A percentile compares a stretch with the other conserved stretches of the same genome.
phyloP scores from a whole-genome alignment of 805 yeast genomes.

The Starmera amethionina region DNA sequence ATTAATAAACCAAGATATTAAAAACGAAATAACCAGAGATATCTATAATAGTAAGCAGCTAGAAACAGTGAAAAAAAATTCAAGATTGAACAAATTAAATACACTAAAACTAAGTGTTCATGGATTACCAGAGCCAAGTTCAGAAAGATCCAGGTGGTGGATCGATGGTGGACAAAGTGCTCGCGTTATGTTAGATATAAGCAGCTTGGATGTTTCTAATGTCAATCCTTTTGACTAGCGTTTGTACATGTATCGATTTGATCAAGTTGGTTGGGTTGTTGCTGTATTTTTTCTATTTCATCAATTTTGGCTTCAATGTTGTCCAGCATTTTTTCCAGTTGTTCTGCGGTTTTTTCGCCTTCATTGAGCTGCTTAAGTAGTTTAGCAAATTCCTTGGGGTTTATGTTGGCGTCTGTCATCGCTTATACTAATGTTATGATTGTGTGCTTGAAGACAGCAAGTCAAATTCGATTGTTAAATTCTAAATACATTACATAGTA shows the following conservation, averaged over 20 bases:
- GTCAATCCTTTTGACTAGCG: too few species aligned
- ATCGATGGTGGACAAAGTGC: slow-evolving; percentile 67
- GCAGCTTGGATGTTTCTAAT: too few species aligned
- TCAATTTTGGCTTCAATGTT: background rate
- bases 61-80: slow-evolving; percentile 18
- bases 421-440: too few species aligned
- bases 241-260: slow-evolving; percentile 1
- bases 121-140: slow-evolving; percentile 80
- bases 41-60: slow-evolving; percentile 44
- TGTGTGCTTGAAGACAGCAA: too few species aligned
- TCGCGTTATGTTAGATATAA: too few species aligned
- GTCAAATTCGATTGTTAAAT: too few species aligned
- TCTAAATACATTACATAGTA: too few species aligned
- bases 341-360: background rate
- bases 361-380: background rate
- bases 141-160: slow-evolving; percentile 89
- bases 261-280: slow-evolving; percentile 42
- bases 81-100: slow-evolving; percentile 12
- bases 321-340: background rate
- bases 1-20: slow-evolving; percentile 50
- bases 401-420: too few species aligned
- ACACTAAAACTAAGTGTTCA: slow-evolving; percentile 12
- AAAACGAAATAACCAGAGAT: slow-evolving; percentile 39
- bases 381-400: background rate
- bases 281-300: slow-evolving; percentile 10